A percentile compares a stretch with the other conserved stretches of the same genome.
Evolutionary conservation across 208 protist genomes (phyloP).

Genomic region (Trypanosoma scelopori): DNA sequence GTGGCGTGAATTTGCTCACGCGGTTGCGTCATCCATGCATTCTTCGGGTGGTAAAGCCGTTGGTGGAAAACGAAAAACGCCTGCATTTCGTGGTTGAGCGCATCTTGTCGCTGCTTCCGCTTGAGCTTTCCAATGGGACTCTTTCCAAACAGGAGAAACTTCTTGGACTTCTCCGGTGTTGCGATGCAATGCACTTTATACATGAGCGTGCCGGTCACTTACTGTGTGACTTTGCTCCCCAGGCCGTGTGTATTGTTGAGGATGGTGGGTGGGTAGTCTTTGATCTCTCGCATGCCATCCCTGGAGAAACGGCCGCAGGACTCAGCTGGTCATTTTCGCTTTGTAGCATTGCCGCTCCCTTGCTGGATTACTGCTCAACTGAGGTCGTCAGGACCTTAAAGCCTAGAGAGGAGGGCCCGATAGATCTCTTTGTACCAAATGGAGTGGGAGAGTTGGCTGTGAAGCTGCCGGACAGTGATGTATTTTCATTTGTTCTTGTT

Average conservation of each 20-base stretch:
- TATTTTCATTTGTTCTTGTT: slow-evolving; percentile 56
- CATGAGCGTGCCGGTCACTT: slow-evolving; percentile 49
- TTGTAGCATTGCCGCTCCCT: slow-evolving; percentile 34
- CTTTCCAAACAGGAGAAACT: slow-evolving; percentile 38
- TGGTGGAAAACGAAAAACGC: slow-evolving; percentile 39
- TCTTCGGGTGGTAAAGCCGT: slow-evolving; percentile 36
- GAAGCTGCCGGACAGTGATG: slow-evolving; percentile 50
- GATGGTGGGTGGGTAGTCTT: slow-evolving; percentile 50
- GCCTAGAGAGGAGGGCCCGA: not conserved
- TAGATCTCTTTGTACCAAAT: slow-evolving; percentile 16
- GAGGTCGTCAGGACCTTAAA: slow-evolving; percentile 36
- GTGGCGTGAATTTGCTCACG: slow-evolving; percentile 35
- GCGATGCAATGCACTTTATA: slow-evolving; percentile 48
- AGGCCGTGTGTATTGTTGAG: slow-evolving; percentile 43
- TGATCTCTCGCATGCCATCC: slow-evolving; percentile 45
- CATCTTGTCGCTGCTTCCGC: slow-evolving; percentile 33
- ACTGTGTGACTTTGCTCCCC: slow-evolving; percentile 49
- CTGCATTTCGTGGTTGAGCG: slow-evolving; percentile 55
- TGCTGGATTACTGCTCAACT: slow-evolving; percentile 54
- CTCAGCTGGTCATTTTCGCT: slow-evolving; percentile 20
- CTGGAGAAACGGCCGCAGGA: slow-evolving; percentile 11
- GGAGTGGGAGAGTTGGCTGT: not conserved
- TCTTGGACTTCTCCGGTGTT: slow-evolving; percentile 42
- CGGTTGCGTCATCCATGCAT: slow-evolving; percentile 45
- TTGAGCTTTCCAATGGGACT: slow-evolving; percentile 21